Evolutionary conservation across 2,329 filamentous ascomycete genomes (phyloP), one percentile per base, ranked within the genome.

Genomic region (Nemania sp.): DNA sequence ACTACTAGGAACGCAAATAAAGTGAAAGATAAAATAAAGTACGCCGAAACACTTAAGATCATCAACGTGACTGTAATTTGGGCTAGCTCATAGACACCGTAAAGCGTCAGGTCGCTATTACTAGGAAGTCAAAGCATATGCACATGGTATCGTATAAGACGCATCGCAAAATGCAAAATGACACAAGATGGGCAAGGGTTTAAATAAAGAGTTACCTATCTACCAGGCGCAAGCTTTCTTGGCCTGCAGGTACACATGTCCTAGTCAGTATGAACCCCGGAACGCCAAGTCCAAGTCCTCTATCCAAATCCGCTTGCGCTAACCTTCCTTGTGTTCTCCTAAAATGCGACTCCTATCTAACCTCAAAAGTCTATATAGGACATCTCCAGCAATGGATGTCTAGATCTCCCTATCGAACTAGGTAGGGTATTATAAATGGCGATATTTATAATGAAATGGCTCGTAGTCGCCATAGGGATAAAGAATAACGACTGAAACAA

Each of bases 241-340:
- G 22, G 20, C 29, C 18, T 38, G n/a, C 32, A 35, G 51, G 18
- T 41, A 43, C 43, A 59, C 5, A n/a, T 2, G 20, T 66, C 41
- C 18, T 22, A 47, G 8, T 26, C n/a, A 29, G 51, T 11, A 26
- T 62, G n/a, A 38, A 10, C 20, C 26, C 64, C 53, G 1, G 38
- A 63, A 63, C 64, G 53, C 64, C 59, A 26, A 29, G 51, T 54
- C 51, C 27, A 54, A 13, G 26, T 54, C 32, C 38, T 61, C 24
- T 60, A 27, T 57, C 52, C 27, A 59, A 38, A 22, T 20, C 29
- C 15, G 59, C 24, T 53, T 52, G 43, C 15, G 45, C 38, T 26
- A 22, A n/a, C 51, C n/a, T 49, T 41, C 38, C 24, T 22, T 32
- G 26, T 58, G 26, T 27, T 27, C 43, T 24, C n/a, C 29, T 24